Evolutionary conservation across 1,284 basidiomycete genomes (phyloP).

Genomic region (Xerocomus minutiporus): DNA sequence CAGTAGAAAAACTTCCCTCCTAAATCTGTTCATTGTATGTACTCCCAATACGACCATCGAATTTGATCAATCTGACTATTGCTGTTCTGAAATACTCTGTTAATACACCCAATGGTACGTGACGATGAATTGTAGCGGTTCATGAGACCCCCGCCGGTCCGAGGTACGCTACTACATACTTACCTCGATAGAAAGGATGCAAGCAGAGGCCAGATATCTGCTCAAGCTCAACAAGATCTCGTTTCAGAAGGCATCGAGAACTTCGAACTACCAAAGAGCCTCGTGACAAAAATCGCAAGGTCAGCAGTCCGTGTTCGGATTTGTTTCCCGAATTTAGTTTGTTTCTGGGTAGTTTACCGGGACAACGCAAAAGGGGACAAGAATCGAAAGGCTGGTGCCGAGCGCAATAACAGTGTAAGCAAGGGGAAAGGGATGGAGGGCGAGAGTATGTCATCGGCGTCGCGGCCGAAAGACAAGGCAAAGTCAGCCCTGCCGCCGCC

Average conservation of each 20-base stretch:
- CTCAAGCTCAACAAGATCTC: constrained; percentile 70
- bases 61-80: too few species aligned
- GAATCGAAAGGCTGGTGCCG: constrained; percentile 40
- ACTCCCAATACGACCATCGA: too few species aligned
- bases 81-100: too few species aligned
- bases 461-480: constrained; percentile 36
- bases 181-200: constrained; percentile 41
- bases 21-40: too few species aligned
- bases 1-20: too few species aligned
- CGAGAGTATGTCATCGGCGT: constrained; percentile 20
- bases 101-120: too few species aligned
- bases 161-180: too few species aligned
- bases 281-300: constrained; percentile 81
- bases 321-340: neutral
- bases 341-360: constrained; percentile 47
- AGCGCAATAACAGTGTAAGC: constrained; percentile 15
- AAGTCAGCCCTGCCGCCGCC: constrained; percentile 30
- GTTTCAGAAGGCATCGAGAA: constrained; percentile 79
- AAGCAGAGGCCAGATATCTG: constrained; percentile 48
- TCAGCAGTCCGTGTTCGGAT: constrained; percentile 47
- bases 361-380: constrained; percentile 54
- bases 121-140: too few species aligned
- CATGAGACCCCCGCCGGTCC: too few species aligned
- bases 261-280: constrained; percentile 78
- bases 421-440: constrained; percentile 33